Evolutionary conservation across 257 asterid genomes (phyloP), one percentile per base, ranked within the genome.

Genomic region (Petrea volubilis): DNA sequence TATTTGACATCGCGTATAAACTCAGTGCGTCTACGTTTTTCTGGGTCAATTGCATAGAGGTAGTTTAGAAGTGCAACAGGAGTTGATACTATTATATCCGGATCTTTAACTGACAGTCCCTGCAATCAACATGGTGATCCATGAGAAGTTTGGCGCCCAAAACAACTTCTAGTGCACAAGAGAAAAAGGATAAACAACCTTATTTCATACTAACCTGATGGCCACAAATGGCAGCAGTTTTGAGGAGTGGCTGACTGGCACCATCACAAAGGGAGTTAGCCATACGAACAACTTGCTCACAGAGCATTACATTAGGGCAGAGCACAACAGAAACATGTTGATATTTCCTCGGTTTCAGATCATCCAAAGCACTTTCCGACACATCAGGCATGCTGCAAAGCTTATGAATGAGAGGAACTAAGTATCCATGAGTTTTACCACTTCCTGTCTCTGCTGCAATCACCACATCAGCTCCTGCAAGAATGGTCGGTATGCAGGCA

Each of bases 371-470:
- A 76, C 57, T 76, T 76, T 74, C 81, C 12, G 84, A 59, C 52
- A 47, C 70, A 76, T 84, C 82, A 24, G 44, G 31, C 12, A 58
- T 70, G 74, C 79, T 75, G 73, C 82, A 82, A 80, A 95, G 59
- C 80, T 77, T 90, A 51, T 95, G 89, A 65, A 95, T 67, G 73
- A 95, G 74, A 9, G 98, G 98, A 77, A 95, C 89, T 38, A 92
- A 83, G 83, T 92, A 95, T 24, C 97, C 97, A 75, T 95, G 96
- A 27, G 99, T 95, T 83, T 95, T 92, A 17, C 99, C 98, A 73
- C 97, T 92, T 56, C 99, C 98, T 3, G 98, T 95, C 88, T 92
- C 99, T 41, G 99, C 98, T 57, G 98, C 98, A 80, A 95, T 85
- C 69, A 95, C 93, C 51, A 86, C 95, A 73, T 95, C 98, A 60